Base-by-base conservation (phyloP, 805 yeast genomes). In the Metschnikowia colocasiae region DNA sequence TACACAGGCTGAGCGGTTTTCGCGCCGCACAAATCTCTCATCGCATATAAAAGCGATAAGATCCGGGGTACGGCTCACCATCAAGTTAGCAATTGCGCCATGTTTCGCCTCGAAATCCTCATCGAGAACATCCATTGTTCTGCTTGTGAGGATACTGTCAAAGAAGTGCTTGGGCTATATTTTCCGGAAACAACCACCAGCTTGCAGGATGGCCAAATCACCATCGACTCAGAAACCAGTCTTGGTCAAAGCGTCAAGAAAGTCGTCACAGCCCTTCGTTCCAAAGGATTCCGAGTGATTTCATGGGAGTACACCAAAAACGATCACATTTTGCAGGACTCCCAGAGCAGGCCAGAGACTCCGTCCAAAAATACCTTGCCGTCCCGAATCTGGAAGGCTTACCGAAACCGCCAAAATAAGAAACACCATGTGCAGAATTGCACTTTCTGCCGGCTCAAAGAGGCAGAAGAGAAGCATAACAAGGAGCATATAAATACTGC, bases 111-210 rank as follows among this genome's bases (percentile, higher is more conserved):
- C 13, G 23, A 29, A n/a, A 43, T 49, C 8, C 12, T 29, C 16
- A 40, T 80, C 32, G 67, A 64, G 3, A 81, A 82, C 51, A 68
- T 81, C 32, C 86, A 81, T 57, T 82, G 87, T 56, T 65, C 64
- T 2, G 76, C 75, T 32, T 82, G 87, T 56, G 76, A 73, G 49
- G 52, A 52, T 3, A 59, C 71, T 10, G 66, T 81, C 18, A 52
- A 54, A 15, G 45, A 53, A 6, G 49, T 62, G 2, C 16, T 20
- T 12, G 12, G 9, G 2, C 22, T 9, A 22, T 23, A 31, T 13
- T 22, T 40, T 22, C 30, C 37, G 3, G 12, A 31, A 8, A 1
- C 12, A 5, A 12, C 7, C 4, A 10, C 13, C 15, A 23, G 16
- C 15, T 32, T 40, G 3, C 15, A 23, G 4, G 22, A 40, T 31